These are phyloP conservation scores for Russula brevipes DNA, from an alignment of 768 basidiomycete genomes.

Conservation along the genomic window DNA sequence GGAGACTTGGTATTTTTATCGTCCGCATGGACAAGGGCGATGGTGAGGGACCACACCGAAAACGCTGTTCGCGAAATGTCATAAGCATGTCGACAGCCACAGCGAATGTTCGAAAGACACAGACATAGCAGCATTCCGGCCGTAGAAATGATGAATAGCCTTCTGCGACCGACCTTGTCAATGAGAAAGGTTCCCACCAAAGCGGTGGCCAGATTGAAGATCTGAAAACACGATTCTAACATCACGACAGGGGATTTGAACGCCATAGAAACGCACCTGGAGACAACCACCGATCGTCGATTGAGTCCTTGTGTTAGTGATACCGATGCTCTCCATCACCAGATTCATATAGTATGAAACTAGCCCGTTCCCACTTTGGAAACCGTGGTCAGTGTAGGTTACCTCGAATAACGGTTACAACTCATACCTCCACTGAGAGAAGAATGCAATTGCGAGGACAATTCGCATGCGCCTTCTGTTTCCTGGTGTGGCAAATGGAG, in stretches of 20 bases:
- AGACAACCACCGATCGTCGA: conserved; percentile 58
- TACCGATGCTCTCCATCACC: conserved; percentile 61
- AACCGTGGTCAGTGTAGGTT: not conserved
- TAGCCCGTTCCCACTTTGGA: conserved; percentile 57
- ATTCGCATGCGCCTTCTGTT: conserved; percentile 66
- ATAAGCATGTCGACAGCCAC: not conserved
- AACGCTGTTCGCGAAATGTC: conserved; percentile 38
- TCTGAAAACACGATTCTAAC: conserved; percentile 29
- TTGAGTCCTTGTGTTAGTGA: conserved; percentile 48
- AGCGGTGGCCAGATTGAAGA: conserved; percentile 61
- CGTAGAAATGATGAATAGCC: conserved; percentile 62
- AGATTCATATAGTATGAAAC: conserved; percentile 72
- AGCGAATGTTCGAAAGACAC: conserved; percentile 19
- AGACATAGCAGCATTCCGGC: conserved; percentile 52
- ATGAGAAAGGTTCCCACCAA: conserved; percentile 58
- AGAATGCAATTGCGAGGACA: conserved; percentile 60
- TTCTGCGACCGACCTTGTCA: conserved; percentile 62
- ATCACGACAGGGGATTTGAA: not conserved
- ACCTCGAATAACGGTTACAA: not conserved
- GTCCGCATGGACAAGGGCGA: conserved; percentile 35
- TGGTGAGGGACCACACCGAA: conserved; percentile 49
- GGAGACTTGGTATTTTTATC: too few species aligned
- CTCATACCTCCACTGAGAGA: conserved; percentile 67
- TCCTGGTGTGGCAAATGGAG: conserved; percentile 56
- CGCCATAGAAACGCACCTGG: conserved; percentile 37